Base-by-base conservation (phyloP, 208 protist species). In the Endotrypanum monterogeii region DNA sequence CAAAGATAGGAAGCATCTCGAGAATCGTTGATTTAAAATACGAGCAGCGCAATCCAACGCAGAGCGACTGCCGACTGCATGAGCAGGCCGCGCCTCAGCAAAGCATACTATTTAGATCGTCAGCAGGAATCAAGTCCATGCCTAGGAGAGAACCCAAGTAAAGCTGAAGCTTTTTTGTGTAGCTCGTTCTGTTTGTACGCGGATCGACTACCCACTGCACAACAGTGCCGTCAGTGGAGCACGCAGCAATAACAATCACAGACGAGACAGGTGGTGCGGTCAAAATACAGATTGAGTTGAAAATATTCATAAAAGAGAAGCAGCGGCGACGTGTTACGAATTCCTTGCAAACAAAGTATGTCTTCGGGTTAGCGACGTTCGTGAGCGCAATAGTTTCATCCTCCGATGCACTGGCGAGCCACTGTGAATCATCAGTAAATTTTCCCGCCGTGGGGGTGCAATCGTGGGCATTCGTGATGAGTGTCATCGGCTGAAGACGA, bases 241-340 rank as follows among this genome's bases (percentile, higher is more conserved):
- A 97, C n/a, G 88, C 89, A 1, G 79, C 76, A 62, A 97, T 37
- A 25, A 94, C 78, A 52, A 97, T 86, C 8, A 87, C 89, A 18
- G 87, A 92, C 14, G 90, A 94, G 8, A 67, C 39, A 12, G 90
- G 90, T 28, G 90, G 90, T 0, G 83, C 84, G 8, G 88, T 79
- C 14, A 94, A 63, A 55, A 97, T 80, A 70, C 82, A 85, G 72
- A 97, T 87, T 28, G 86, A 84, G 66, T 83, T 93, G 73, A 97
- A 89, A 1, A 89, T 93, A 73, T 91, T 94, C 88, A 94, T 91
- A 74, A 97, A 95, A 14, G 85, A 88, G 35, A 95, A 73, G 74
- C 93, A 97, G 65, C 87, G 84, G 35, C 93, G 85, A 37, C 82
- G 71, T 8, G 84, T 92, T 14, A 93, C 80, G 76, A 94, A 86